These are phyloP conservation scores for Boletus vermiculosoides DNA, from an alignment of 768 basidiomycete genomes.

Conservation along the genomic window DNA sequence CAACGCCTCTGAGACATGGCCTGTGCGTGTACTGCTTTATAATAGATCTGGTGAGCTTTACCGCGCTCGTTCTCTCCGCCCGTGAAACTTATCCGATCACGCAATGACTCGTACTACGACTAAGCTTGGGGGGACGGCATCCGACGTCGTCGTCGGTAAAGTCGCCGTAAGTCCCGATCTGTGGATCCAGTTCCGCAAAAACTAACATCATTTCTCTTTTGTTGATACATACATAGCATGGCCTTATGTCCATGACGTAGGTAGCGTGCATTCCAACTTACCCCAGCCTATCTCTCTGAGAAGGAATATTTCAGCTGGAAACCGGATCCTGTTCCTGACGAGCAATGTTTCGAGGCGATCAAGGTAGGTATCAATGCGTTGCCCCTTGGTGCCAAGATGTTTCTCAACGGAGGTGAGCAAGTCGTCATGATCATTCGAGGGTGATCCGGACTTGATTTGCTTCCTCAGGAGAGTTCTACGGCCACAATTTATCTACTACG, in stretches of 20 bases:
- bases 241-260: constrained; percentile 60
- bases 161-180: constrained; percentile 33
- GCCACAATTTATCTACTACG: constrained; percentile 36
- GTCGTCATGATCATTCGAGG: background rate
- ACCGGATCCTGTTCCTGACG: constrained; percentile 47
- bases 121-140: constrained; percentile 40
- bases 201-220: background rate
- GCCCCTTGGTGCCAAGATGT: constrained; percentile 44
- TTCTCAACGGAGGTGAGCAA: constrained; percentile 48
- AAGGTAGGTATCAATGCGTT: constrained; percentile 47
- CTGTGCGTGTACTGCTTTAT: background rate
- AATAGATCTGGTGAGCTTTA: background rate
- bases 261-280: background rate
- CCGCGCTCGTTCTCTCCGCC: background rate
- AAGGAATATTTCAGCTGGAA: constrained; percentile 37
- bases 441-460: background rate
- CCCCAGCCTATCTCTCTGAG: background rate
- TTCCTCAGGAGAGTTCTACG: constrained; percentile 58
- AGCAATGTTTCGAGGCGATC: constrained; percentile 61
- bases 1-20: background rate
- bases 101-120: constrained; percentile 33
- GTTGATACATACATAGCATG: constrained; percentile 33
- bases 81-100: background rate
- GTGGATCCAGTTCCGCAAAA: background rate
- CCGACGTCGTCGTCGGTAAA: constrained; percentile 37